phyloP scores from a whole-genome alignment of 1,139 yeast species.

The Candida smagusa region DNA sequence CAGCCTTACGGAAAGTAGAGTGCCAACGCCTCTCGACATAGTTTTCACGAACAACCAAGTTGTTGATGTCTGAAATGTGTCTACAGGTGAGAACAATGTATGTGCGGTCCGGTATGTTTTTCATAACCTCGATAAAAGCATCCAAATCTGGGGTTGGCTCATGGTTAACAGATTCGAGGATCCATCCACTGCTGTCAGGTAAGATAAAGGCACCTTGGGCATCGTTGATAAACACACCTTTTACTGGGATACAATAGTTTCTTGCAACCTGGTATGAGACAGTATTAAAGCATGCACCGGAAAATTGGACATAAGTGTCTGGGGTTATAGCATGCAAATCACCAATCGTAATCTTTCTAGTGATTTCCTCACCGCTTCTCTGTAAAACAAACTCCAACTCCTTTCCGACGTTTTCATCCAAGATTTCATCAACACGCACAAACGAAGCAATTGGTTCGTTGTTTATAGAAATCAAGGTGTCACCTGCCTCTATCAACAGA shows the following conservation, averaged over 20 bases:
- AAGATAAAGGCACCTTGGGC: slow-evolving; percentile 75
- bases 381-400: slow-evolving; percentile 60
- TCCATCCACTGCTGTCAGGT: slow-evolving; percentile 62
- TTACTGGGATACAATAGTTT: slow-evolving; percentile 76
- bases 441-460: slow-evolving; percentile 66
- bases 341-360: slow-evolving; percentile 55
- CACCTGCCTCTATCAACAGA: slow-evolving; percentile 75
- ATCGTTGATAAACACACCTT: slow-evolving; percentile 77
- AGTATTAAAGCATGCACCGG: slow-evolving; percentile 84
- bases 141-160: slow-evolving; percentile 70
- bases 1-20: slow-evolving; percentile 65
- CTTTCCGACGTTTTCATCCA: slow-evolving; percentile 69
- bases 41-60: slow-evolving; percentile 60
- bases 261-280: slow-evolving; percentile 88
- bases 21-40: slow-evolving; percentile 87
- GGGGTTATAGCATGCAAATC: slow-evolving; percentile 85
- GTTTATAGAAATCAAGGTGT: slow-evolving; percentile 72
- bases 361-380: slow-evolving; percentile 63
- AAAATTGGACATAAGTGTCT: slow-evolving; percentile 71
- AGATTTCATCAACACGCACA: slow-evolving; percentile 77
- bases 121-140: slow-evolving; percentile 75
- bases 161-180: slow-evolving; percentile 75
- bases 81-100: slow-evolving; percentile 72
- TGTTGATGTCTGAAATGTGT: slow-evolving; percentile 78
- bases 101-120: slow-evolving; percentile 69